Percentiles rank a stretch among this genome's conserved stretches.
Conservation (phyloP, 2,329 filamentous ascomycete species). For the Zopfia rhizophila region DNA sequence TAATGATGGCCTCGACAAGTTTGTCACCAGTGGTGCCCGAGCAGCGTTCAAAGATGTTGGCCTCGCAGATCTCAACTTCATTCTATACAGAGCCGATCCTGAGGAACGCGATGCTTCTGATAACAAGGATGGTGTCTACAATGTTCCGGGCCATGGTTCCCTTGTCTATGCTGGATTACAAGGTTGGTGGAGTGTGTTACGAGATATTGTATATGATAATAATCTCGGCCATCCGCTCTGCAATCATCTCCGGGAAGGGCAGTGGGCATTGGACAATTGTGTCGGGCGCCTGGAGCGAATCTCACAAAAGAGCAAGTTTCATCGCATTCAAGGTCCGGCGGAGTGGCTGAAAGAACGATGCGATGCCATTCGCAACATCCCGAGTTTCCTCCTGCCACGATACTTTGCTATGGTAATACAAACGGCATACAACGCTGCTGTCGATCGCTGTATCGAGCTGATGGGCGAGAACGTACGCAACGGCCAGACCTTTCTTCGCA, state of each 20-base stretch:
- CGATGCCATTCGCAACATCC: conserved; percentile 83
- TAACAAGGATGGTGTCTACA: conserved; percentile 87
- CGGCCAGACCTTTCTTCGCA: conserved; percentile 89
- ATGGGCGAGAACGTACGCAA: conserved; percentile 81
- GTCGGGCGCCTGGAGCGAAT: conserved; percentile 79
- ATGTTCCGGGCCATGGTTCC: conserved; percentile 83
- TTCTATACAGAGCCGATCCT: conserved; percentile 89
- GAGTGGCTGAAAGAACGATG: conserved; percentile 86
- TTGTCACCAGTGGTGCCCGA: conserved; percentile 82
- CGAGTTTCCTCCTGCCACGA: conserved; percentile 87
- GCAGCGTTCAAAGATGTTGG: conserved; percentile 79
- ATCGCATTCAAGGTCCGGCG: conserved; percentile 71
- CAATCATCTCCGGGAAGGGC: conserved; percentile 88
- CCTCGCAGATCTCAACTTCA: conserved; percentile 87
- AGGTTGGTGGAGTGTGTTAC: conserved; percentile 95
- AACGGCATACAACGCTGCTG: conserved; percentile 86
- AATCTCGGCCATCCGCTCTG: conserved; percentile 93
- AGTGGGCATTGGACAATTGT: conserved; percentile 93
- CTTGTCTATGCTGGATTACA: conserved; percentile 97
- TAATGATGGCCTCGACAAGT: conserved; percentile 82
- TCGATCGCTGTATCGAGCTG: conserved; percentile 79
- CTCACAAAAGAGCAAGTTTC: conserved; percentile 70
- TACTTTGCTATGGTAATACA: conserved; percentile 93
- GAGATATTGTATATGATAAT: conserved; percentile 86
- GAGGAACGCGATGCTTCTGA: conserved; percentile 85